Evolutionary conservation across 805 yeast genomes (phyloP), one percentile per base, ranked within the genome.

Genomic region (Candida railenensis): DNA sequence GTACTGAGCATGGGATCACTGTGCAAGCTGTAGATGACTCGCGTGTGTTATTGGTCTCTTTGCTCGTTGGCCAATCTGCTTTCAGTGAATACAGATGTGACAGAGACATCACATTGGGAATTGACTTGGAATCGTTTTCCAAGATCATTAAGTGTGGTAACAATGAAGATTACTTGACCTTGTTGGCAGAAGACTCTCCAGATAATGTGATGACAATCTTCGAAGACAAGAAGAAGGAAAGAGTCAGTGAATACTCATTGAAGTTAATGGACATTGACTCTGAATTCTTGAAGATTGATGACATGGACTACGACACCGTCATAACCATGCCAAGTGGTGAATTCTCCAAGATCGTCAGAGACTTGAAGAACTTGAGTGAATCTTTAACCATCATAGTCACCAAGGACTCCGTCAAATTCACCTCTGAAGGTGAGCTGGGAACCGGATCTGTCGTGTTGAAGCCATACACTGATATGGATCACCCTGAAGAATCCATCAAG

Each of bases 21-120:
- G 92, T 95, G 19, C 98, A 94, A 75, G 98, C 99, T 22, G 94
- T 94, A 56, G 99, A 94, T 70, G 95, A 90, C 65, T 90, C 99
- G 22, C 89, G 97, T 77, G 97, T 94, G 48, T 80, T 91, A 53
- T 78, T 94, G 53, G 96, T 92, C 36, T 87, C 96, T 18, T 75
- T 94, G 52, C 81, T 88, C 57, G 85, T 94, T 55, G 96, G 95
- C 48, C 82, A 84, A 52, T 91, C 87, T 50, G 91, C 96, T 11
- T 94, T 94, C 74, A 77, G 82, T 50, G 92, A 87, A 56, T 94
- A 87, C 76, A 85, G 99, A 77, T 91, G 98, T 71, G 99, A 94
- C 72, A 84, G 94, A 63, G 89, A 88, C 55, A 77, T 91, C 57
- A 89, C 96, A 5, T 78, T 94, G 54, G 99, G 99, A 55, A 77